Conservation (phyloP, 2,329 filamentous ascomycete genomes). For the Trichoderma sp. region DNA sequence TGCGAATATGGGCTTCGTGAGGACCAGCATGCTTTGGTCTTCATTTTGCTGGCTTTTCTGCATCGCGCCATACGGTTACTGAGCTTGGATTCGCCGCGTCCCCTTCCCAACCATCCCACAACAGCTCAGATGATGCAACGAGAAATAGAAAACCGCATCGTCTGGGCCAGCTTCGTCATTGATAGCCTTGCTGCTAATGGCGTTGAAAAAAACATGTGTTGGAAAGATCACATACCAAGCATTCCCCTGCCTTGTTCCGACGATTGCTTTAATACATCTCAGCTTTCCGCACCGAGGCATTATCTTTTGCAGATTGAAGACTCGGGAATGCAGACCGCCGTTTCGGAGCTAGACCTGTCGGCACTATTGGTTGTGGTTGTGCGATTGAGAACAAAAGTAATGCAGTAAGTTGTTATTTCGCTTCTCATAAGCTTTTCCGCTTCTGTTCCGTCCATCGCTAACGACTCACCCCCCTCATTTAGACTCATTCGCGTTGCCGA, state of each 20-base stretch:
- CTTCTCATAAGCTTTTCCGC: background rate
- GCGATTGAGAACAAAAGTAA: slow-evolving; percentile 24
- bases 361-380: slow-evolving; percentile 24
- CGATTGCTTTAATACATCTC: slow-evolving; percentile 21
- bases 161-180: slow-evolving; percentile 28
- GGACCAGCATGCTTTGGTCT: slow-evolving; percentile 27
- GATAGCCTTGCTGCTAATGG: slow-evolving; percentile 26
- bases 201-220: slow-evolving; percentile 26
- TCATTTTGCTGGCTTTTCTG: slow-evolving; percentile 25
- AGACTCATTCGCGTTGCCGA: slow-evolving; percentile 25
- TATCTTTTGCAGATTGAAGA: slow-evolving; percentile 22
- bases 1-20: slow-evolving; percentile 27
- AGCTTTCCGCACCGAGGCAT: slow-evolving; percentile 4
- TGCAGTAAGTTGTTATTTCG: slow-evolving; percentile 21
- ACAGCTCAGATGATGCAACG: slow-evolving; percentile 21
- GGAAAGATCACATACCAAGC: slow-evolving; percentile 24
- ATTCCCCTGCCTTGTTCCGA: slow-evolving; percentile 27
- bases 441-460: background rate
- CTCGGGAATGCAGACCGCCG: slow-evolving; percentile 1
- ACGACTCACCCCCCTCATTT: background rate
- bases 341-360: slow-evolving; percentile 24
- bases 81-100: slow-evolving; percentile 23
- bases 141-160: slow-evolving; percentile 26
- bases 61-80: slow-evolving; percentile 27
- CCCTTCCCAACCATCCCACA: slow-evolving; percentile 4